Evolutionary conservation across 2,329 filamentous ascomycete species (phyloP).

Genomic region (Emergomyces pasteurianus): DNA sequence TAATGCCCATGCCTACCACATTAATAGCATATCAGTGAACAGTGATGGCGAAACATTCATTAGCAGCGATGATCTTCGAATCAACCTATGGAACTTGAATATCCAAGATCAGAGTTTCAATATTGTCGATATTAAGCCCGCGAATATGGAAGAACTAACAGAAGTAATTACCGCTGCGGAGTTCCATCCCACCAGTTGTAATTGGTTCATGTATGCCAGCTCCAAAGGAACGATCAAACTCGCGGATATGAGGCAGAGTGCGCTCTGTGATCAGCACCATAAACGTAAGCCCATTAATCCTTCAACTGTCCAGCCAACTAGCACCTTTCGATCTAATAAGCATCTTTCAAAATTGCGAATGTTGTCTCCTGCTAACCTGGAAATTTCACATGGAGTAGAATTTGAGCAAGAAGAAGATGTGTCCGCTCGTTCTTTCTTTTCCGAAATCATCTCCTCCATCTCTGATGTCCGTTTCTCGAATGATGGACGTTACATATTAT

Average conservation of each 20-base stretch:
- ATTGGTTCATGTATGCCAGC: conserved; percentile 99
- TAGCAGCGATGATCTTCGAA: conserved; percentile 91
- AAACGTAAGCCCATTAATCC: conserved; percentile 55
- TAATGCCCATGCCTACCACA: conserved; percentile 97
- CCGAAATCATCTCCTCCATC: conserved; percentile 98
- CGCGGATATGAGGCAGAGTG: conserved; percentile 95
- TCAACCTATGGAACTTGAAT: conserved; percentile 98
- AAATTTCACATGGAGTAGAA: conserved; percentile 43
- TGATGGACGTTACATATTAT: conserved; percentile 93
- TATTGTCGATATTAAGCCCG: conserved; percentile 98
- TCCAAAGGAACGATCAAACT: conserved; percentile 98
- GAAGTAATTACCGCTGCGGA: conserved; percentile 98
- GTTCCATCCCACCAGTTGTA: conserved; percentile 93
- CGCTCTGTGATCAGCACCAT: conserved; percentile 86
- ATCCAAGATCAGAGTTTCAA: conserved; percentile 99
- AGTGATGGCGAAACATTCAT: conserved; percentile 99
- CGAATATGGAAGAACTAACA: conserved; percentile 98
- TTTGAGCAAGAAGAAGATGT: conserved; percentile 99
- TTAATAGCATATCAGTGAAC: conserved; percentile 99
- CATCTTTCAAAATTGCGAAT: background rate
- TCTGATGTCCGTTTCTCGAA: conserved; percentile 96
- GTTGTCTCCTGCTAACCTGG: conserved; percentile 2
- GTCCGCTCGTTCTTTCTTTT: conserved; percentile 95
- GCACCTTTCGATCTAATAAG: background rate
- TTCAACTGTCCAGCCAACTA: background rate